Conservation (phyloP, 2,329 filamentous ascomycete species). For the Scedosporium boydii region DNA sequence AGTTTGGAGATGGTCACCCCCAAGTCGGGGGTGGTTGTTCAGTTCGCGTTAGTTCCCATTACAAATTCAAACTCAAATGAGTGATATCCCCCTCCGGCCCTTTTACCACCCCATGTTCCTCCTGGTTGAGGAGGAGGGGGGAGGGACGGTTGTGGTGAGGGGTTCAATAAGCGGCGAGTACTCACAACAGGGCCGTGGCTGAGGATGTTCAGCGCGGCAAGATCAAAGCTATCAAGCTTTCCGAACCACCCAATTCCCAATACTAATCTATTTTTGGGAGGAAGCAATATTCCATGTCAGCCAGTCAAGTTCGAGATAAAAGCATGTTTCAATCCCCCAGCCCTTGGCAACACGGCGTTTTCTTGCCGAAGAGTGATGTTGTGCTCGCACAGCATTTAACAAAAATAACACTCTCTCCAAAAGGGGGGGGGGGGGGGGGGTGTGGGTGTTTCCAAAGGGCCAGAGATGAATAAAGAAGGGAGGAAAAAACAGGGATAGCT, state of each 20-base stretch:
- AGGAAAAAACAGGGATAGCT: neutral
- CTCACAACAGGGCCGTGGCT: conserved; percentile 64
- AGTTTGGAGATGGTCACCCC: neutral
- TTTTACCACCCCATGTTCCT: neutral
- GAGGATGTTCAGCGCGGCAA: conserved; percentile 56
- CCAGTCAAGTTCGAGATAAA: conserved; percentile 1
- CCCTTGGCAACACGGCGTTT: too few relatives aligned
- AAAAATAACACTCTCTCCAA: too few relatives aligned
- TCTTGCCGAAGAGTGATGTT: too few relatives aligned
- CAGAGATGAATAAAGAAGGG: neutral
- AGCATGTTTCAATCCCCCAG: neutral
- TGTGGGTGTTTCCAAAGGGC: neutral
- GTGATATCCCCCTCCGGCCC: neutral
- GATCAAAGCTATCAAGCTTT: conserved; percentile 64
- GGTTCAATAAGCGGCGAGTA: neutral
- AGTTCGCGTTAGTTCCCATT: neutral
- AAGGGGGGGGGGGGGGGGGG: too few relatives aligned
- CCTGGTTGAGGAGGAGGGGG: neutral
- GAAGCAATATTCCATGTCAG: conserved; percentile 4
- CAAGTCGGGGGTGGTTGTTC: too few relatives aligned
- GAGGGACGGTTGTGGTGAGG: neutral
- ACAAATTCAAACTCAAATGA: neutral
- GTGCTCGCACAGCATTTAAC: too few relatives aligned
- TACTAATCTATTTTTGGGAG: conserved; percentile 45
- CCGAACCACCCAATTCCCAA: conserved; percentile 65